A percentile compares a stretch with the other conserved stretches of the same genome.
Evolutionary conservation across 139 green algal genomes (phyloP).

Genomic region (Medakamo hakoo): DNA sequence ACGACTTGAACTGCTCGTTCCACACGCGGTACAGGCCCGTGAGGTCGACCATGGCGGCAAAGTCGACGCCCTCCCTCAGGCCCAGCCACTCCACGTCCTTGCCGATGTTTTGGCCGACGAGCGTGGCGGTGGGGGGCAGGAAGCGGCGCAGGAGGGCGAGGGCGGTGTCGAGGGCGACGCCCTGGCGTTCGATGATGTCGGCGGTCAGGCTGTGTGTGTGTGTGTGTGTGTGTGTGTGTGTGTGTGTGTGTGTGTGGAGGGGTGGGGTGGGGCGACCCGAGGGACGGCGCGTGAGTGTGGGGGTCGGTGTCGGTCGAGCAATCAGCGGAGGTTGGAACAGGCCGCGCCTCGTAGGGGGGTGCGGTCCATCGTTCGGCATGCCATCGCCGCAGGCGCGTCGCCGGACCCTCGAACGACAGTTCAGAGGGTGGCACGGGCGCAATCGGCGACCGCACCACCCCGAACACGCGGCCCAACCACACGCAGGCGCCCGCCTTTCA

Average conservation of each 20-base stretch:
- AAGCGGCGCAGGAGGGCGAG: slow-evolving; percentile 24
- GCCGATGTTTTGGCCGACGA: slow-evolving; percentile 76
- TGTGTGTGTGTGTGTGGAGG: not conserved
- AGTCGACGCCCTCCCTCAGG: slow-evolving; percentile 65
- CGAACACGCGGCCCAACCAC: too few species aligned
- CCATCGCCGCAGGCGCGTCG: too few species aligned
- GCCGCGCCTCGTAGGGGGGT: too few species aligned
- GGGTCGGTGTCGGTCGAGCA: too few species aligned
- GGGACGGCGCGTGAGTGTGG: too few species aligned
- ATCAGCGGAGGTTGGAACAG: too few species aligned
- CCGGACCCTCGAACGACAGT: too few species aligned
- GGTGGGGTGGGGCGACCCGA: too few species aligned
- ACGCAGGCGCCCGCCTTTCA: too few species aligned
- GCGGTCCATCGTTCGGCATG: too few species aligned
- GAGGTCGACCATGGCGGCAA: slow-evolving; percentile 51
- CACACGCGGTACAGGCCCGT: slow-evolving; percentile 63
- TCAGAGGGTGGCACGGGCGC: too few species aligned
- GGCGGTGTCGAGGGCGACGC: slow-evolving; percentile 47
- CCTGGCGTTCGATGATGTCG: slow-evolving; percentile 39
- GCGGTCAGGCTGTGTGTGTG: slow-evolving; percentile 20
- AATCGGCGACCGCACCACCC: too few species aligned
- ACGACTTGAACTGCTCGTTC: slow-evolving; percentile 59
- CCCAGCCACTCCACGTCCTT: slow-evolving; percentile 77
- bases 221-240: not conserved
- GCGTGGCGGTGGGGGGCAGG: slow-evolving; percentile 39